A percentile compares a stretch with the other conserved stretches of the same genome.
These are phyloP conservation scores for Ulvella scutata DNA, from an alignment of 139 green algal species.

Conservation along the genomic window DNA sequence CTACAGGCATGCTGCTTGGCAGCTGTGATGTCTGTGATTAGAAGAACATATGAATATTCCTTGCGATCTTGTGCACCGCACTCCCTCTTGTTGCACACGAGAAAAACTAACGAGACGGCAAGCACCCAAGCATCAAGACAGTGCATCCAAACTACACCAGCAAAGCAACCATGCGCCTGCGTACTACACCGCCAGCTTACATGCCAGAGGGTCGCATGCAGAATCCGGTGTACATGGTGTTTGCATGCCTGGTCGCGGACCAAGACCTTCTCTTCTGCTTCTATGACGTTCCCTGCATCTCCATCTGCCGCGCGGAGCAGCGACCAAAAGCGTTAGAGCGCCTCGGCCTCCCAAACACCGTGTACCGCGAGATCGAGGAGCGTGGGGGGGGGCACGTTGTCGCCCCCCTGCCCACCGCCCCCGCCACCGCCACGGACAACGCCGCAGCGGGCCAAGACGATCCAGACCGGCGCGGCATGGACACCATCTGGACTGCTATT, in stretches of 20 bases:
- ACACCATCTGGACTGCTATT: not conserved
- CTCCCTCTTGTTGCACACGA: no score
- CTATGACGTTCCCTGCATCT: constrained; percentile 22
- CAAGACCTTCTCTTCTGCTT: constrained; percentile 21
- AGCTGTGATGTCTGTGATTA: no score
- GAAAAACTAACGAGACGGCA: no score
- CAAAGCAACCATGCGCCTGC: no score
- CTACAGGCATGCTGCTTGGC: no score
- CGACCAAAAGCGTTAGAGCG: constrained; percentile 18
- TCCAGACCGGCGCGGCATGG: no score
- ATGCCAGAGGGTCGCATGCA: not conserved
- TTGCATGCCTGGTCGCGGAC: constrained; percentile 19
- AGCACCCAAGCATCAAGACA: no score
- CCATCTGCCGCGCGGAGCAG: constrained; percentile 27
- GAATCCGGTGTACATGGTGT: constrained; percentile 12
- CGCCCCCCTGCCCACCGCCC: not conserved
- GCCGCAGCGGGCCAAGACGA: not conserved
- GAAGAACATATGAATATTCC: no score
- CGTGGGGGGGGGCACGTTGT: not conserved
- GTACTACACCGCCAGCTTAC: no score
- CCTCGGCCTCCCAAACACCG: constrained; percentile 10
- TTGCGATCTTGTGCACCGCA: no score
- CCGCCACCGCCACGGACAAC: not conserved
- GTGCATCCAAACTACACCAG: no score
- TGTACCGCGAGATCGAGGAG: constrained; percentile 1